Conservation (phyloP, 164 flowering plant species). For the Piper betle region DNA sequence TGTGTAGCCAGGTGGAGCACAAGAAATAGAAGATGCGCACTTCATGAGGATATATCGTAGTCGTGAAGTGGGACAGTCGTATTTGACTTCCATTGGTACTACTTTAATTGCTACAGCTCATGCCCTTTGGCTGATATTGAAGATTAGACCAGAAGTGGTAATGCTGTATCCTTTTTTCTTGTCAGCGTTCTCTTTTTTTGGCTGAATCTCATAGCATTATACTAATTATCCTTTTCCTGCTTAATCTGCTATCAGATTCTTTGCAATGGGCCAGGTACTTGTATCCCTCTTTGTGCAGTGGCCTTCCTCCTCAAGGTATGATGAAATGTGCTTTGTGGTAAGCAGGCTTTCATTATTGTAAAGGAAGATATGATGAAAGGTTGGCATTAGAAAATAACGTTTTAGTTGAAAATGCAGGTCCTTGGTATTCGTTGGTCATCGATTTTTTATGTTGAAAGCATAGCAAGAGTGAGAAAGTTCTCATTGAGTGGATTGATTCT, state of each 20-base stretch:
- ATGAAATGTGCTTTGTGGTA: background rate
- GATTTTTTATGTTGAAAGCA: constrained; percentile 74
- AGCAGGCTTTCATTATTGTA: background rate
- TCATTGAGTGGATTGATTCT: constrained; percentile 84
- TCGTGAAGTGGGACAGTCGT: constrained; percentile 94
- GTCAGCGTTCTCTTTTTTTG: background rate
- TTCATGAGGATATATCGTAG: constrained; percentile 83
- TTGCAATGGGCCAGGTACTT: constrained; percentile 98
- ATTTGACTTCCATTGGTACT: constrained; percentile 77
- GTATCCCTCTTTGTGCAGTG: constrained; percentile 69
- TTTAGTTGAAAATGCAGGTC: constrained; percentile 36
- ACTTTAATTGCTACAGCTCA: constrained; percentile 70
- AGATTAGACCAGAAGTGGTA: constrained; percentile 91
- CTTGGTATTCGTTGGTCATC: constrained; percentile 77
- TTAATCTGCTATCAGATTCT: constrained; percentile 37
- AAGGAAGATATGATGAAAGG: background rate
- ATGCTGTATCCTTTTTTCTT: constrained; percentile 2
- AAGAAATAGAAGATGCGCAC: constrained; percentile 19
- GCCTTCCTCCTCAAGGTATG: constrained; percentile 81
- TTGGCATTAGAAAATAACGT: background rate
- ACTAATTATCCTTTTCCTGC: background rate
- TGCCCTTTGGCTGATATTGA: constrained; percentile 69
- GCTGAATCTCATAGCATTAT: background rate
- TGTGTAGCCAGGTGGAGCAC: constrained; percentile 22
- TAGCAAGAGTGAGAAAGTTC: constrained; percentile 78